Base-by-base conservation (phyloP, 2,329 filamentous ascomycete genomes). In the Herpotrichia juniperi region DNA sequence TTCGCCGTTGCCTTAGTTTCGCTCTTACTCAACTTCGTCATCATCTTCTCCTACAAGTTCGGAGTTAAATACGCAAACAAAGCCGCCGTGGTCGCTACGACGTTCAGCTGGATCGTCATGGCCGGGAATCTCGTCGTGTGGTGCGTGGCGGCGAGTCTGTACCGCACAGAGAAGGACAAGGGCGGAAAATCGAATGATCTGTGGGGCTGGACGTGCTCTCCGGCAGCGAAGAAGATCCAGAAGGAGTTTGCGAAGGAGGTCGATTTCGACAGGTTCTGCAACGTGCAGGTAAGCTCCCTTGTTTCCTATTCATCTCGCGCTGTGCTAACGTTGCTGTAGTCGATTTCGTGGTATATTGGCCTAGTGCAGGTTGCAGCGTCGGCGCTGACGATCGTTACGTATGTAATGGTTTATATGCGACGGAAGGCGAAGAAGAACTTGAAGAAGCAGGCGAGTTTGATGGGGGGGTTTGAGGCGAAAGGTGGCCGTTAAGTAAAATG, bases 191-290 rank as follows among this genome's bases (percentile, higher is more conserved):
- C 59, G 28, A 62, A 67, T 53, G 74, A 77, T 64, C 57, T 77
- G 2, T 78, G 75, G 75, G 75, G 75, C 0, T 78, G 75, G 75
- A 74, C 68, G 22, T 76, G 73, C 51, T 68, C 64, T 59, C 30
- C 51, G 1, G 58, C 58, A 1, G 75, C 75, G 30, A 43, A 63
- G 42, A 62, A 59, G 48, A 67, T 77, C 14, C 75, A 77, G 60
- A 59, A 63, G 39, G 66, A 69, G n/a, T 72, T 78, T 51, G 55
- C 54, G 31, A 51, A 60, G 4, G 65, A 71, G 42, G 61, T 77
- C 22, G 60, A 75, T 39, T 76, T 76, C 50, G 50, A 67, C 8
- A 50, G 39, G 39, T 74, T 66, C 54, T 77, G 75, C 48, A 64
- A 60, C 46, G 58, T 72, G 5, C 74, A 76, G 68, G 69, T 74